Evolutionary conservation across 1,284 basidiomycete genomes (phyloP), one percentile per base, ranked within the genome.

Genomic region (Cryptococcus amylolentus): DNA sequence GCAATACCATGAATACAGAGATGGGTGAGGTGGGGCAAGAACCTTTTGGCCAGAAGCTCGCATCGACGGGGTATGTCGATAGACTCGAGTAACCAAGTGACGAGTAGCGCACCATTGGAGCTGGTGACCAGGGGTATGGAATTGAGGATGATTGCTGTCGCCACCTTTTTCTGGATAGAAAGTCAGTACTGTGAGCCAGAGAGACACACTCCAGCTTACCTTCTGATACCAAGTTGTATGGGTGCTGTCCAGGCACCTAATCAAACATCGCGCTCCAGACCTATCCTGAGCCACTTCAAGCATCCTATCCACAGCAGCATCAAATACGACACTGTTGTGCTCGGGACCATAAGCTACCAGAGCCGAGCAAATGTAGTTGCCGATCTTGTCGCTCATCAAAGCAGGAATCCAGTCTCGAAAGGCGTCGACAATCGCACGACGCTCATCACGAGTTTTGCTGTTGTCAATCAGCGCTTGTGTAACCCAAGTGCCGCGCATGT

Each of bases 401-500:
- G 95, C 91, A 47, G 96, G 96, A 7, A 91, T 85, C 73, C 94
- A 98, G 0, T 95, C 87, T 51, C 89, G 81, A 60, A 99, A 77
- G 72, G 96, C 89, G 71, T 88, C 85, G 44, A 88, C 86, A 68
- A 99, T 87, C 39, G 96, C 78, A 3, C 81, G 81, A 55, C 92
- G 83, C 74, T 98, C 95, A 60, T 96, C 92, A 5, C 88, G 86
- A n/a, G 84, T 87, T 54, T 86, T 84, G 44, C 93, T 88, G 64
- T 91, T 94, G 78, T 98, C 94, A 63, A 98, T 98, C 71, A 98
- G 94, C 82, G 95, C 96, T 77, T 98, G 96, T 3, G 94, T 95
- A 0, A 95, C 95, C 96, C 96, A 98, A 0, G 96, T 99, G 40
- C 96, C 96, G 68, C 98, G 98, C 81, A 98, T 98, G 81, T 99